phyloP scores from a whole-genome alignment of 176 grass and related monocot genomes.

The Saccharum spontaneum region DNA sequence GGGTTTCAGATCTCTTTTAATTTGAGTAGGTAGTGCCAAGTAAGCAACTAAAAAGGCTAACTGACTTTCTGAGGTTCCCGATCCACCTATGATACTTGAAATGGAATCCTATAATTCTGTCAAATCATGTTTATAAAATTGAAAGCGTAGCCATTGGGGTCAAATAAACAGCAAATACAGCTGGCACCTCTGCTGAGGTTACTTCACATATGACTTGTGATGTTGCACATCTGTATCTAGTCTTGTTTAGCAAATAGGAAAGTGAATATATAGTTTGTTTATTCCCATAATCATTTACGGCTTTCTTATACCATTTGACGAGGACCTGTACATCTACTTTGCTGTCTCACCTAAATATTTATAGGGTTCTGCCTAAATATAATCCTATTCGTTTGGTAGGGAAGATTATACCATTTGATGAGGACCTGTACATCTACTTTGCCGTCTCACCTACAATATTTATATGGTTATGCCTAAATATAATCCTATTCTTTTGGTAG shows the following conservation, averaged over 20 bases:
- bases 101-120: conserved; percentile 28
- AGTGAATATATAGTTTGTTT: conserved; percentile 12
- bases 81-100: not conserved
- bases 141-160: not conserved
- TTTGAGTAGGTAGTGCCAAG: conserved; percentile 11
- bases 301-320: conserved; percentile 14
- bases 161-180: not conserved
- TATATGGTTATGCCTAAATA: conserved; percentile 4
- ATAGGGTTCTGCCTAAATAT: not conserved
- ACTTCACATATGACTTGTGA: not conserved
- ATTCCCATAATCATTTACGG: not conserved
- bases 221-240: not conserved
- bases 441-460: not conserved
- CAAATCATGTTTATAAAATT: conserved; percentile 4
- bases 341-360: not conserved
- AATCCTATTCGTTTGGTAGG: not conserved
- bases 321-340: conserved; percentile 23
- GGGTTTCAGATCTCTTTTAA: not conserved
- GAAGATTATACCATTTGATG: conserved; percentile 3
- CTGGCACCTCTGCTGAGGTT: not conserved
- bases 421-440: not conserved
- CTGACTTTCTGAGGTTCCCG: not conserved
- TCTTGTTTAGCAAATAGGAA: conserved; percentile 24
- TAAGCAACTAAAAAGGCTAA: not conserved
- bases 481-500: not conserved